A percentile compares a stretch with the other conserved stretches of the same genome.
phyloP scores from a whole-genome alignment of 805 yeast species.

The Candida mattraensis region DNA sequence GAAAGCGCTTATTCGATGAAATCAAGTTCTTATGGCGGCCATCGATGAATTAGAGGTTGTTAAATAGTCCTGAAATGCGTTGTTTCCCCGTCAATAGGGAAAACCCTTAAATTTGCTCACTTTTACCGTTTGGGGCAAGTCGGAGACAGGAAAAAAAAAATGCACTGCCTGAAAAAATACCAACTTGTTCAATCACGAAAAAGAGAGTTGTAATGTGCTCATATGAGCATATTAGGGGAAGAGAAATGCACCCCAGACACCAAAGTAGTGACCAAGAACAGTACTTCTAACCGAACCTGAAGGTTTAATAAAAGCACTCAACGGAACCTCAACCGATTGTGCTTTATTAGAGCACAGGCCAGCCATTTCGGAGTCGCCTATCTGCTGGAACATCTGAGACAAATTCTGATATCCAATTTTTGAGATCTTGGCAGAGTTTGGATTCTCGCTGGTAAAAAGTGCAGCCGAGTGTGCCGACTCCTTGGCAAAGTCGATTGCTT shows the following conservation, averaged over 20 bases:
- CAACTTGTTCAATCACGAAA: no score
- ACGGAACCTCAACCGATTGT: constrained; percentile 32
- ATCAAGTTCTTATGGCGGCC: no score
- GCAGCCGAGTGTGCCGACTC: constrained; percentile 37
- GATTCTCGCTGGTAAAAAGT: constrained; percentile 31
- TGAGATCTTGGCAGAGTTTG: constrained; percentile 39
- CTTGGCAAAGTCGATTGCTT: constrained; percentile 42
- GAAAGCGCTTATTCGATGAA: no score
- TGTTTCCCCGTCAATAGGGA: no score
- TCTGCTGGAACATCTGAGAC: constrained; percentile 32
- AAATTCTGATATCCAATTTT: constrained; percentile 39
- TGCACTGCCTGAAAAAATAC: no score
- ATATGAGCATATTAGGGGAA: constrained; percentile 29
- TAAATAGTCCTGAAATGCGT: no score
- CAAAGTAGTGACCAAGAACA: constrained; percentile 35
- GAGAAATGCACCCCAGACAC: constrained; percentile 34
- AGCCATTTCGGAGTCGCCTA: constrained; percentile 31
- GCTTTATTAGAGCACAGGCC: constrained; percentile 27
- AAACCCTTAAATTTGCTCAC: constrained; percentile 15
- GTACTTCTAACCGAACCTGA: constrained; percentile 31
- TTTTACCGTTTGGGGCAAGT: neutral
- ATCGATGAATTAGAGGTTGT: no score
- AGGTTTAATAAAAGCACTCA: constrained; percentile 25
- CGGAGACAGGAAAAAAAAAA: neutral
- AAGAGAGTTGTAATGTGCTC: constrained; percentile 1